Conservation (phyloP, 495 filamentous ascomycete species). For the Cudoniella acicularis region DNA sequence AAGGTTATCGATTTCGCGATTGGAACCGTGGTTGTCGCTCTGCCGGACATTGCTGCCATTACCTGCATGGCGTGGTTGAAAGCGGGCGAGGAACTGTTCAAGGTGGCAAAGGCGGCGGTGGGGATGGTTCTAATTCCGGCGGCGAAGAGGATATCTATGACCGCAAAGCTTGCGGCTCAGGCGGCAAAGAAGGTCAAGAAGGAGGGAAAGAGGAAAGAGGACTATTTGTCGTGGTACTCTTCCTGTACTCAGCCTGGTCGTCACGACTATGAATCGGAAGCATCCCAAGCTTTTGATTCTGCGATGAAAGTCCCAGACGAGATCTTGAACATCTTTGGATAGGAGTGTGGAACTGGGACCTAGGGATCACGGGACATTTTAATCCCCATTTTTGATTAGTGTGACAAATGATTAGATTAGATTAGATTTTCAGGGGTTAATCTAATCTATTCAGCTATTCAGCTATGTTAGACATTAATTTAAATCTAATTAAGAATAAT, state of each 20-base stretch:
- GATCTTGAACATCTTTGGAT: neutral
- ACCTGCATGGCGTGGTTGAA: neutral
- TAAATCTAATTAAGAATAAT: too few species aligned
- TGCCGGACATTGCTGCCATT: neutral
- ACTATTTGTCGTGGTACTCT: neutral
- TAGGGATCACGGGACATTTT: too few species aligned
- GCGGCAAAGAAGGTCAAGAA: neutral
- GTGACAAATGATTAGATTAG: too few species aligned
- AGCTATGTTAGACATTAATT: too few species aligned
- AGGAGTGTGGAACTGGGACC: neutral
- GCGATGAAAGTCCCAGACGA: neutral
- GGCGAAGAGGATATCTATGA: neutral
- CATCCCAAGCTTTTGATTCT: neutral
- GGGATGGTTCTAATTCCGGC: neutral
- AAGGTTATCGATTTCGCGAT: neutral
- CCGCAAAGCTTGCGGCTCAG: neutral
- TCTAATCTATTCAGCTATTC: too few species aligned
- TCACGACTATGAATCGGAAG: neutral
- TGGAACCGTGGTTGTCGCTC: neutral
- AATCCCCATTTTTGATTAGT: too few species aligned
- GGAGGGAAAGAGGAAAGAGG: neutral
- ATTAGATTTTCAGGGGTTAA: too few species aligned
- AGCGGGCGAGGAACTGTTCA: neutral
- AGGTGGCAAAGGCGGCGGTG: neutral
- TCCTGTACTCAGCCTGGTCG: neutral